phyloP scores from a whole-genome alignment of 2,329 filamentous ascomycete species.

The Diaporthe sp. region DNA sequence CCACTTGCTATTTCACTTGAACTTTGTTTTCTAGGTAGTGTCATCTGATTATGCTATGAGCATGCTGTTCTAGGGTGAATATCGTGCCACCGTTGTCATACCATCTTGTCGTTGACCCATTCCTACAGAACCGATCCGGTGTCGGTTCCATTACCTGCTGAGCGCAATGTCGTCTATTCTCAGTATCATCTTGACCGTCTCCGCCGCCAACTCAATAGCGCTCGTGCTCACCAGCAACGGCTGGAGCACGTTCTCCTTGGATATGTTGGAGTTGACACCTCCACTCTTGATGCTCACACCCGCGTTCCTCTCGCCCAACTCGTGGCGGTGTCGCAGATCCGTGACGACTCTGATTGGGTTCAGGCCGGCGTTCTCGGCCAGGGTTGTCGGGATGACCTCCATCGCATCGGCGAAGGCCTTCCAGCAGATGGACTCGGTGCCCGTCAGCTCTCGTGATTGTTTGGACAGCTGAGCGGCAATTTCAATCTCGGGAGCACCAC shows the following conservation, averaged over 20 bases:
- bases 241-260: constrained; percentile 96
- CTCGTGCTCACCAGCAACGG: constrained; percentile 97
- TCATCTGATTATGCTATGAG: constrained; percentile 24
- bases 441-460: constrained; percentile 85
- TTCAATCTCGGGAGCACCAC: constrained; percentile 96
- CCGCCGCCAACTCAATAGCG: constrained; percentile 94
- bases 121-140: not conserved
- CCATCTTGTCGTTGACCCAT: not conserved
- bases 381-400: constrained; percentile 95
- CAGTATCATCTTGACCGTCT: constrained; percentile 96
- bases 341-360: constrained; percentile 99
- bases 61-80: constrained; percentile 3
- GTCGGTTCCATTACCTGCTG: constrained; percentile 62
- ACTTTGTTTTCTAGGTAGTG: not conserved
- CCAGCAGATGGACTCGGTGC: constrained; percentile 98
- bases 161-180: constrained; percentile 78
- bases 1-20: not conserved
- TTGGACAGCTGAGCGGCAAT: constrained; percentile 89
- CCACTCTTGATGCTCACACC: constrained; percentile 98
- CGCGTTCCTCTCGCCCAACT: constrained; percentile 94
- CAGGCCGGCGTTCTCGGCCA: constrained; percentile 96
- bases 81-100: not conserved
- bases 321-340: constrained; percentile 93
- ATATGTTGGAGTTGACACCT: constrained; percentile 96
- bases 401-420: constrained; percentile 98